Percentiles rank a stretch among this genome's conserved stretches.
These are phyloP conservation scores for Cadophora malorum DNA, from an alignment of 2,329 filamentous ascomycete genomes.

Conservation along the genomic window DNA sequence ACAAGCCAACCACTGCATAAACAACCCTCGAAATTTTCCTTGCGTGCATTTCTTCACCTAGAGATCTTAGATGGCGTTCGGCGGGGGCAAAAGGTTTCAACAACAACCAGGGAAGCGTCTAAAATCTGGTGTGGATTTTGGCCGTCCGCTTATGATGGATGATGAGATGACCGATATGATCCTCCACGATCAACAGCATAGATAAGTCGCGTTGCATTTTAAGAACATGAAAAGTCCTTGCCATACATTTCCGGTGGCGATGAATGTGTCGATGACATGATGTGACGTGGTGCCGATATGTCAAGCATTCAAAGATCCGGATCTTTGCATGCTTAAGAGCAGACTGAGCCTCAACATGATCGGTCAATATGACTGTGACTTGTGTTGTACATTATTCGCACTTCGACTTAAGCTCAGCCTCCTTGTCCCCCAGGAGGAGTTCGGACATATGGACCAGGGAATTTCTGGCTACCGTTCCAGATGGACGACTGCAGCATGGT, in stretches of 20 bases:
- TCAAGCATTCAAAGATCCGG: not conserved
- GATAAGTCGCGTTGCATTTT: constrained; percentile 37
- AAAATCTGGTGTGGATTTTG: constrained; percentile 41
- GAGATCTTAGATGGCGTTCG: constrained; percentile 53
- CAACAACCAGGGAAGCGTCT: constrained; percentile 51
- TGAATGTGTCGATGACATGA: not conserved
- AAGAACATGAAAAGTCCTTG: constrained; percentile 37
- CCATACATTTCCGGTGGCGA: not conserved
- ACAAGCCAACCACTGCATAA: constrained; percentile 55
- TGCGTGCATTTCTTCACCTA: constrained; percentile 39
- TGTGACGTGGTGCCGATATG: constrained; percentile 11
- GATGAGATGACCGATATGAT: constrained; percentile 42
- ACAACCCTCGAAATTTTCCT: constrained; percentile 40
- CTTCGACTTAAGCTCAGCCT: constrained; percentile 39
- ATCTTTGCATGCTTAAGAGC: not conserved
- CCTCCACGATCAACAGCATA: constrained; percentile 47
- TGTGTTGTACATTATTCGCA: constrained; percentile 21
- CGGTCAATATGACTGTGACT: constrained; percentile 13
- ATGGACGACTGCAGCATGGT: constrained; percentile 45
- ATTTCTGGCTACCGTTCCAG: constrained; percentile 38
- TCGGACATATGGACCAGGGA: constrained; percentile 47
- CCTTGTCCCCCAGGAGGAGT: constrained; percentile 56
- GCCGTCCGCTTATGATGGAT: constrained; percentile 38
- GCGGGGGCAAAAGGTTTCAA: constrained; percentile 58
- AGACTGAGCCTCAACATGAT: constrained; percentile 1